Evolutionary conservation across 192 early-diverging fungal genomes (phyloP).

Genomic region (Coemansia umbellata): DNA sequence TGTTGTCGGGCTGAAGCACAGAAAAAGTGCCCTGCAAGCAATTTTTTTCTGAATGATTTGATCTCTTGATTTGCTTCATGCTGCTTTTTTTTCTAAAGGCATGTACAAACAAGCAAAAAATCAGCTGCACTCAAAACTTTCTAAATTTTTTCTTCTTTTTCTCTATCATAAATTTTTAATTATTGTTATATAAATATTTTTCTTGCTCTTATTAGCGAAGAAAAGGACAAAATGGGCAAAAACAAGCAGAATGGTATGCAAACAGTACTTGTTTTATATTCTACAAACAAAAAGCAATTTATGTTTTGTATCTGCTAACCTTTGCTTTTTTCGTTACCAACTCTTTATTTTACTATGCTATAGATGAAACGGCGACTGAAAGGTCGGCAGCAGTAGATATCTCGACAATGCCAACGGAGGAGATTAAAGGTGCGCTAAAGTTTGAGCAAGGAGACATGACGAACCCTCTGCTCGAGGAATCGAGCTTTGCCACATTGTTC

Average conservation of each 20-base stretch:
- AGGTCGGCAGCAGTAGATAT: constrained; percentile 33
- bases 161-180: no score
- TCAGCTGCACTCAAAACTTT: no score
- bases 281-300: no score
- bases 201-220: not conserved
- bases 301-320: no score
- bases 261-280: not conserved
- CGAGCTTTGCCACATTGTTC: constrained; percentile 94
- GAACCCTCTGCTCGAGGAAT: constrained; percentile 83
- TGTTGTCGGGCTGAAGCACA: no score
- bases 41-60: constrained; percentile 1
- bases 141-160: not conserved
- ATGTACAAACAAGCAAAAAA: not conserved
- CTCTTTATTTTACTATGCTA: not conserved
- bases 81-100: not conserved
- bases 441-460: constrained; percentile 74
- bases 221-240: constrained; percentile 3
- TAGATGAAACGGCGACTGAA: constrained; percentile 6
- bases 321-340: no score
- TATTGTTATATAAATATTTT: no score
- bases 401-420: constrained; percentile 36
- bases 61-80: not conserved
- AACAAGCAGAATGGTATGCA: constrained; percentile 7
- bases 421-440: constrained; percentile 77
- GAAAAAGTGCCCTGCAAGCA: no score